These are phyloP conservation scores for Sporothrix phasma DNA, from an alignment of 2,329 filamentous ascomycete genomes.

Conservation along the genomic window DNA sequence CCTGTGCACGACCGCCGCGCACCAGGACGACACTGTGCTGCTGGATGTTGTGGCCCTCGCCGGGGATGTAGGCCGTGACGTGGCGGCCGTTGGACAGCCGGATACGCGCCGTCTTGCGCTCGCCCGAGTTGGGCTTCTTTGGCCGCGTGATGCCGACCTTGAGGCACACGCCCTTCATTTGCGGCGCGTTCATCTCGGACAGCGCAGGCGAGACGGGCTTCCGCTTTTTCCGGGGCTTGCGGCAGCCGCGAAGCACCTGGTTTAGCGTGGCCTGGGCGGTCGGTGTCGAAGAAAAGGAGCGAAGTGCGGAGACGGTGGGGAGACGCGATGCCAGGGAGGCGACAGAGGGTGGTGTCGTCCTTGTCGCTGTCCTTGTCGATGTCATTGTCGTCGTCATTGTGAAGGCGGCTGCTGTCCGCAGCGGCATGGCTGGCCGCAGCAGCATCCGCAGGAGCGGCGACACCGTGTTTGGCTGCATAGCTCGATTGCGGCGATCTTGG, in stretches of 20 bases:
- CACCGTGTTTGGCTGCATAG: slow-evolving; percentile 24
- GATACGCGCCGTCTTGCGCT: slow-evolving; percentile 90
- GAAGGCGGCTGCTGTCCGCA: slow-evolving; percentile 16
- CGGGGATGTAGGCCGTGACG: slow-evolving; percentile 88
- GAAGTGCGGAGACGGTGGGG: slow-evolving; percentile 19
- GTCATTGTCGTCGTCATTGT: slow-evolving; percentile 9
- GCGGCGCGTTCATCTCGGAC: slow-evolving; percentile 55
- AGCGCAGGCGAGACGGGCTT: slow-evolving; percentile 85
- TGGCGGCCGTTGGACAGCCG: slow-evolving; percentile 77
- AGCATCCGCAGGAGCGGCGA: slow-evolving; percentile 29
- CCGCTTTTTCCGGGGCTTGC: slow-evolving; percentile 67
- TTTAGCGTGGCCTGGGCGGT: slow-evolving; percentile 55
- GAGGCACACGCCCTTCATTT: slow-evolving; percentile 91
- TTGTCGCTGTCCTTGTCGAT: too few species aligned
- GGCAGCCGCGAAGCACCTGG: slow-evolving; percentile 67
- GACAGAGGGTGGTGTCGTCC: slow-evolving; percentile 21
- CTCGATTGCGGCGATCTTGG: neutral
- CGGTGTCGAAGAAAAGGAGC: slow-evolving; percentile 34
- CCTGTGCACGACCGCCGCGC: slow-evolving; percentile 83
- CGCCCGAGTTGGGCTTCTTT: slow-evolving; percentile 98
- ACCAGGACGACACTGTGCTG: slow-evolving; percentile 97
- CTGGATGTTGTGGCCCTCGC: slow-evolving; percentile 97
- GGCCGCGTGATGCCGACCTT: slow-evolving; percentile 89
- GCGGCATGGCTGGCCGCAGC: slow-evolving; percentile 24
- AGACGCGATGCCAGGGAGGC: slow-evolving; percentile 19